Evolutionary conservation across 805 yeast species (phyloP).

Genomic region (Zygosaccharomyces lentus): DNA sequence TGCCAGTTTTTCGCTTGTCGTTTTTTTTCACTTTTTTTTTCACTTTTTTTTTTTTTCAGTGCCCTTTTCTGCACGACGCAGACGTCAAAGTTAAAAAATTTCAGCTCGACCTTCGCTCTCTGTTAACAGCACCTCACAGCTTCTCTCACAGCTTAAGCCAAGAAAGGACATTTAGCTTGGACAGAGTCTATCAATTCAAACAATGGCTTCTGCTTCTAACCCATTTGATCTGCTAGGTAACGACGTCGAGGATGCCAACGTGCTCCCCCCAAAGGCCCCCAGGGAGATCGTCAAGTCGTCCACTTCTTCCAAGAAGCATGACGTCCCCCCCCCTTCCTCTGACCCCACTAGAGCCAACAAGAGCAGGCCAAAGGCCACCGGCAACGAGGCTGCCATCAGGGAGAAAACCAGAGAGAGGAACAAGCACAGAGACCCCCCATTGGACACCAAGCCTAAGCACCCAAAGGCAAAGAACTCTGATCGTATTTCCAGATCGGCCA

Average conservation of each 20-base stretch:
- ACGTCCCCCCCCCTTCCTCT: constrained; percentile 75
- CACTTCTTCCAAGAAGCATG: constrained; percentile 84
- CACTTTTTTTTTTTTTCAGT: not conserved
- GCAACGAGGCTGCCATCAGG: constrained; percentile 85
- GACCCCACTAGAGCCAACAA: constrained; percentile 76
- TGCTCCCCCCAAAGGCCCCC: constrained; percentile 49
- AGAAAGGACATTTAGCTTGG: not conserved
- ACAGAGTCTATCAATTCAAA: not conserved
- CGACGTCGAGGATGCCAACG: constrained; percentile 79
- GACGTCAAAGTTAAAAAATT: not conserved
- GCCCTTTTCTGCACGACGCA: not conserved
- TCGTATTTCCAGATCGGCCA: constrained; percentile 83
- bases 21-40: not conserved
- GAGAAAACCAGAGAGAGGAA: constrained; percentile 66
- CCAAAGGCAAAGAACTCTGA: constrained; percentile 52
- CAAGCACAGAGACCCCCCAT: constrained; percentile 51
- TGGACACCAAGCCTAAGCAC: constrained; percentile 50
- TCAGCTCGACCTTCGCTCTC: not conserved
- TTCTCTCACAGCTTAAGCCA: constrained; percentile 1
- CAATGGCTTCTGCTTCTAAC: constrained; percentile 37
- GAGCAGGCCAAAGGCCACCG: constrained; percentile 63
- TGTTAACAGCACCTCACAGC: not conserved
- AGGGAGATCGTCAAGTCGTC: constrained; percentile 76
- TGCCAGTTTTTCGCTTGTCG: too few species aligned
- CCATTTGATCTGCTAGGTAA: constrained; percentile 79